Base-by-base conservation (phyloP, 495 filamentous ascomycete species). In the Podospora fimiseda region DNA sequence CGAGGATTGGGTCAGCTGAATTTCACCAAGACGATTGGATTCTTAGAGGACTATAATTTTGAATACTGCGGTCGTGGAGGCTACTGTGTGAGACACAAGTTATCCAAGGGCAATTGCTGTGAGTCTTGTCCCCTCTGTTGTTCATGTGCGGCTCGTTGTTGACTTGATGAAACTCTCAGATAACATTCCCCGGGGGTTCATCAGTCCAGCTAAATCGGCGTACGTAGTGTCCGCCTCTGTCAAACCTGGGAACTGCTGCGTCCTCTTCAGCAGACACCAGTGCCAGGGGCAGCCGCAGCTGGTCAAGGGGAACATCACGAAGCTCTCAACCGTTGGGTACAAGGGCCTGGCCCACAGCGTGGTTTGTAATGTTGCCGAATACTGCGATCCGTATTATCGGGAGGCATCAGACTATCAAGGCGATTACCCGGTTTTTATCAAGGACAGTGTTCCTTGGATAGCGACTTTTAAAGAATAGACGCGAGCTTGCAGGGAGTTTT, bases 281-380 rank as follows among this genome's bases (percentile, higher is more conserved):
- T 59, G 57, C 24, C 30, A 49, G 14, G 57, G 57, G 13, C 43
- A 52, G 48, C n/a, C 57, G 3, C 57, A 59, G 48, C 18, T 52
- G n/a, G n/a, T 59, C 52, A 59, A 46, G 52, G 57, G 57, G 30
- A 41, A 37, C 20, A 16, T 59, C 16, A 2, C 3, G 11, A 36
- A 55, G 20, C 19, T 59, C 24, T 33, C 9, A 1, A 20, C 52
- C 11, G 43, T 49, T 5, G 57, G 57, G 0, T 59, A 22, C 24
- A 43, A 23, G 3, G 53, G 57, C 18, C 37, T 48, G 38, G 48
- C 52, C 1, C 52, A 55, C 43, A 56, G 52, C 42, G 43, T 56
- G n/a, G 44, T 59, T 9, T 59, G 57, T 52, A 56, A 56, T 22
- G 43, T 59, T 9, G 38, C 20, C 37, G 52, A 55, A 43, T 59